Base-by-base conservation (phyloP, 2,329 filamentous ascomycete genomes). In the Colletotrichum nymphaeae region DNA sequence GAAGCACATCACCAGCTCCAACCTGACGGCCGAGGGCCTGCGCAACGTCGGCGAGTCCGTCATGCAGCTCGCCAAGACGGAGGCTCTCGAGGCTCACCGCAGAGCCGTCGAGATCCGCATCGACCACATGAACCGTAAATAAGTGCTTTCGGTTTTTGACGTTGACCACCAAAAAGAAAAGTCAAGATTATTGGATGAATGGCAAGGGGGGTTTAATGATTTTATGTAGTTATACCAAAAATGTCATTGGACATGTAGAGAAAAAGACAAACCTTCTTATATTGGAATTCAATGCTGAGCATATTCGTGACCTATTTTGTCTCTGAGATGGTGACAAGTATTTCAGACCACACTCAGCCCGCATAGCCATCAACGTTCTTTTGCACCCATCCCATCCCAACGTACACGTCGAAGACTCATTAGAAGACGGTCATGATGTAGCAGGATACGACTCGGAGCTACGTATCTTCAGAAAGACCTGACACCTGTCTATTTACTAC, bases 1-100 rank as follows among this genome's bases (percentile, higher is more conserved):
- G 82, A 99, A 99, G 87, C 95, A 98, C 87, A 98, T 99, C 80
- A 99, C 97, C 49, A 97, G 94, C 85, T 95, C 95, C 0, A 94
- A 97, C 82, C 88, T 99, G 74, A 97, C 95, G 1, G 90, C 92
- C 22, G 90, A 98, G 78, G 97, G 97, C 26, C 86, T 99, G 75
- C 89, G 89, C 78, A 97, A 97, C 78, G 93, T 99, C 2, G 95
- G 96, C 42, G 86, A 88, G 66, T 95, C 97, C 5, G 97, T 99
- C 65, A 98, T 98, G 95, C 93, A 96, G 83, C 88, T 99, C 60
- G 97, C 97, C 28, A 94, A 94, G 79, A 95, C 98, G 2, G 97
- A 99, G 83, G 94, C 97, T 81, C 87, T 99, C 35, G 96, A 99
- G 82, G 97, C 97, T 66, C 97, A 99, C 86, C 91, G 95, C 80